phyloP scores from a whole-genome alignment of 352 stramenopile species.

The Phytophthora aleatoria region DNA sequence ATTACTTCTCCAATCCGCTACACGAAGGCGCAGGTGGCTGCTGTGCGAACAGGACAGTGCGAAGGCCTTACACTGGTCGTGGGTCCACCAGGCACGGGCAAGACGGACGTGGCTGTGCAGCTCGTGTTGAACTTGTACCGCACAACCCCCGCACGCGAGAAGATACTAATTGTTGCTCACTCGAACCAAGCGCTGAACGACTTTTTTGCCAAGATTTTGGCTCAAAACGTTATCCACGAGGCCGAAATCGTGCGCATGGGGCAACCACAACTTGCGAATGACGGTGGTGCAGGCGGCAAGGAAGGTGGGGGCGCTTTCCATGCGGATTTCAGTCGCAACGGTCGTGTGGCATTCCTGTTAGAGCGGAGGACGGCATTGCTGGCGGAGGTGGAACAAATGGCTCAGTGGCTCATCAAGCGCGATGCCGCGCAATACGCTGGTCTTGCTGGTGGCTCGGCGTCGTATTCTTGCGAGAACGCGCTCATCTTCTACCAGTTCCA shows the following conservation, averaged over 20 bases:
- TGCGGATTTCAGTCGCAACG: conserved; percentile 92
- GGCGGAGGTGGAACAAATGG: conserved; percentile 92
- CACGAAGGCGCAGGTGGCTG: conserved; percentile 91
- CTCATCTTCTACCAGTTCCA: conserved; percentile 95
- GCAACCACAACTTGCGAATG: conserved; percentile 19
- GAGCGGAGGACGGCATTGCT: conserved; percentile 83
- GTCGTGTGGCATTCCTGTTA: conserved; percentile 89
- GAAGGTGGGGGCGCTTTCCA: conserved; percentile 86
- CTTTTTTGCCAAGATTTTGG: conserved; percentile 94
- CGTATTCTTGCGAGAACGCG: conserved; percentile 97
- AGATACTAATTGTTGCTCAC: conserved; percentile 95
- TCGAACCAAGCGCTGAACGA: conserved; percentile 96
- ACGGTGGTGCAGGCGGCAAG: conserved; percentile 9
- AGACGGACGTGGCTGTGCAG: conserved; percentile 95
- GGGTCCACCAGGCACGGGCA: conserved; percentile 93
- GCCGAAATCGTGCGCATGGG: conserved; percentile 93
- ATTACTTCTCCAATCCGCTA: conserved; percentile 67
- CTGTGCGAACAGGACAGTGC: conserved; percentile 92
- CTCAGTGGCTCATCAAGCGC: conserved; percentile 80
- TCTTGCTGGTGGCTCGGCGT: conserved; percentile 61
- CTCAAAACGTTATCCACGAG: conserved; percentile 71
- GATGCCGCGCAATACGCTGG: conserved; percentile 48
- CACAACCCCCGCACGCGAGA: conserved; percentile 71
- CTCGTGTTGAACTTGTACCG: conserved; percentile 95
- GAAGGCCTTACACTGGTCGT: conserved; percentile 95